A percentile compares a stretch with the other conserved stretches of the same genome.
phyloP scores from a whole-genome alignment of 192 early-diverging fungal genomes.

The Coemansia sp. region DNA sequence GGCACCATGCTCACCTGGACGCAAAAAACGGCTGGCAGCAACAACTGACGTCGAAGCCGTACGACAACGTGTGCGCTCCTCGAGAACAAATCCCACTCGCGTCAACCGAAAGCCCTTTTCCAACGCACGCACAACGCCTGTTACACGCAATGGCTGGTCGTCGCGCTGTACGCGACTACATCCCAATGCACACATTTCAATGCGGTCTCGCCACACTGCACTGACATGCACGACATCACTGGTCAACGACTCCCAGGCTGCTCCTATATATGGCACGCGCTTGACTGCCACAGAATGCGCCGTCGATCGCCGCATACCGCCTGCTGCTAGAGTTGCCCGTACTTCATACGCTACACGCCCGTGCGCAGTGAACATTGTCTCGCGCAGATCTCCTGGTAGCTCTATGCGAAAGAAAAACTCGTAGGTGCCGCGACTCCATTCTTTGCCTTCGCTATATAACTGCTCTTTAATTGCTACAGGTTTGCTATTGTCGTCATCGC shows the following conservation, averaged over 20 bases:
- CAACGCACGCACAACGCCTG: slow-evolving; percentile 42
- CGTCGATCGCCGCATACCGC: slow-evolving; percentile 22
- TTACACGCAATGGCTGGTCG: slow-evolving; percentile 33
- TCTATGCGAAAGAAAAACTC: slow-evolving; percentile 50
- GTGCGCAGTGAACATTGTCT: slow-evolving; percentile 53
- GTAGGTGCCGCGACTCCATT: slow-evolving; percentile 35
- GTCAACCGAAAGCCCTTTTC: slow-evolving; percentile 48
- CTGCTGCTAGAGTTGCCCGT: slow-evolving; percentile 22
- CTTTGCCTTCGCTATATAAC: slow-evolving; percentile 9
- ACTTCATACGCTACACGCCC: slow-evolving; percentile 46
- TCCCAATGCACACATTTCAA: slow-evolving; percentile 50
- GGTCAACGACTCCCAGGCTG: slow-evolving; percentile 47
- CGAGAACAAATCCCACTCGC: slow-evolving; percentile 43
- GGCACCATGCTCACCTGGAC: slow-evolving; percentile 20
- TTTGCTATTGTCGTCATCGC: not conserved
- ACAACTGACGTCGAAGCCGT: slow-evolving; percentile 23
- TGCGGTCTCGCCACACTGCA: slow-evolving; percentile 45
- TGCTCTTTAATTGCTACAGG: slow-evolving; percentile 4
- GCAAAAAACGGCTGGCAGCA: slow-evolving; percentile 33
- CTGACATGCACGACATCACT: slow-evolving; percentile 44
- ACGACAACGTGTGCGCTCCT: slow-evolving; percentile 50
- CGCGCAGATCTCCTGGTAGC: slow-evolving; percentile 41
- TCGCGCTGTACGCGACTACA: slow-evolving; percentile 53
- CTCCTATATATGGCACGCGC: slow-evolving; percentile 43
- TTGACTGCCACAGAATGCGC: slow-evolving; percentile 41